phyloP scores from a whole-genome alignment of 2,329 filamentous ascomycete species.

The Phialophora verrucosa region DNA sequence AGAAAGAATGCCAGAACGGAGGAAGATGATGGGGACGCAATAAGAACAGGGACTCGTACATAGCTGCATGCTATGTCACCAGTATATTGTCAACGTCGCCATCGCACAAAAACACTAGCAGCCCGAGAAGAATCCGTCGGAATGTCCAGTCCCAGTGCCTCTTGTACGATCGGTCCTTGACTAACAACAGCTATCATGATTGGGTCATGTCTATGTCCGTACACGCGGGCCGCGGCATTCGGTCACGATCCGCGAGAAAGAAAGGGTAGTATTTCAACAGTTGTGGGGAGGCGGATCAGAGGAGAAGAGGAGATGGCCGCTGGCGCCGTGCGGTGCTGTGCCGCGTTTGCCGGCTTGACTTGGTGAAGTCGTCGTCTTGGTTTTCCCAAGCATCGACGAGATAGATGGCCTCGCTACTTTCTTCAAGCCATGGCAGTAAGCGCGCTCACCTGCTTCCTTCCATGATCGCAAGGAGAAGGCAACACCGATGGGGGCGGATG shows the following conservation, averaged over 20 bases:
- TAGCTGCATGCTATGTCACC: conserved; percentile 2
- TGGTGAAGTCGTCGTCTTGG: neutral
- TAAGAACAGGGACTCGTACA: neutral
- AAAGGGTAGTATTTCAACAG: neutral
- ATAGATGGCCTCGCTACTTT: neutral
- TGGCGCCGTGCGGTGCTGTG: neutral
- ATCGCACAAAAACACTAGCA: neutral
- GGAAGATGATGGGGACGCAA: neutral
- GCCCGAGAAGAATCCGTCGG: conserved; percentile 11
- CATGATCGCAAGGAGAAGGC: neutral
- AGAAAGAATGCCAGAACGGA: neutral
- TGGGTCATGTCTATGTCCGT: neutral
- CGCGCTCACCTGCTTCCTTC: neutral
- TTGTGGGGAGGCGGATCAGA: conserved; percentile 1
- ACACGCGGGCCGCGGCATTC: neutral
- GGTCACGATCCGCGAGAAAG: neutral
- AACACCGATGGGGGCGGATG: neutral
- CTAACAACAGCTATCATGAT: conserved; percentile 1
- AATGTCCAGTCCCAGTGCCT: neutral
- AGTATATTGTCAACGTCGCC: neutral
- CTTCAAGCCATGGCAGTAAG: neutral
- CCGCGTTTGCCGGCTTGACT: conserved; percentile 6
- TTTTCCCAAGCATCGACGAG: neutral
- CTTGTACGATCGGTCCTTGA: conserved; percentile 4
- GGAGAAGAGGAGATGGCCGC: conserved; percentile 6